phyloP scores from a whole-genome alignment of 345 rosid genomes.

The Acer yangbiense region DNA sequence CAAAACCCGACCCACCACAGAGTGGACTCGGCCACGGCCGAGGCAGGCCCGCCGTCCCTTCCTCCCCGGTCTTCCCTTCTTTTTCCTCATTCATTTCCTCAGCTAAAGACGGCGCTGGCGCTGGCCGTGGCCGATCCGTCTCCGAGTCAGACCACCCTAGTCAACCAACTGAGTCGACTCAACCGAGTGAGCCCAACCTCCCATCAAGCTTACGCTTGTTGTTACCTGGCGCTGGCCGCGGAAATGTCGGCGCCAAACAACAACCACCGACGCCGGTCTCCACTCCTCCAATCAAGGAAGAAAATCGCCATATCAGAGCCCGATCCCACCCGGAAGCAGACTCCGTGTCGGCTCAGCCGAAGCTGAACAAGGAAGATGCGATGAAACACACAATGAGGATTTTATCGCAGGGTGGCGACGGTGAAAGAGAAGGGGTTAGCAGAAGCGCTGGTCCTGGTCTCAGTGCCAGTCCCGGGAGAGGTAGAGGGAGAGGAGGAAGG shows the following conservation, averaged over 20 bases:
- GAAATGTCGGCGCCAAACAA: constrained; percentile 31
- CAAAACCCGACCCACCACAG: constrained; percentile 32
- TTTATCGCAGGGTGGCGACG: constrained; percentile 40
- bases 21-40: constrained; percentile 67
- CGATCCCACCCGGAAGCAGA: constrained; percentile 16
- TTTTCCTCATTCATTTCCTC: constrained; percentile 43
- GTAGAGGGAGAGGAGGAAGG: constrained; percentile 43
- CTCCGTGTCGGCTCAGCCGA: constrained; percentile 19
- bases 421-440: constrained; percentile 22
- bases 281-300: constrained; percentile 37
- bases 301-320: constrained; percentile 48
- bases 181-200: constrained; percentile 19
- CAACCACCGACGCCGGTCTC: constrained; percentile 22
- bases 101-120: constrained; percentile 23
- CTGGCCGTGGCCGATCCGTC: constrained; percentile 56
- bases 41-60: constrained; percentile 45
- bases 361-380: constrained; percentile 47
- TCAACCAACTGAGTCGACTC: constrained; percentile 19
- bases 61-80: constrained; percentile 48
- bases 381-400: constrained; percentile 49
- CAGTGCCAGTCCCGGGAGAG: constrained; percentile 19
- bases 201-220: constrained; percentile 31
- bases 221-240: constrained; percentile 55
- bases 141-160: constrained; percentile 18
- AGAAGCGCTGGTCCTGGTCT: constrained; percentile 3